Evolutionary conservation across 495 filamentous ascomycete species (phyloP), one percentile per base, ranked within the genome.

Genomic region (Penicillium cataractarum): DNA sequence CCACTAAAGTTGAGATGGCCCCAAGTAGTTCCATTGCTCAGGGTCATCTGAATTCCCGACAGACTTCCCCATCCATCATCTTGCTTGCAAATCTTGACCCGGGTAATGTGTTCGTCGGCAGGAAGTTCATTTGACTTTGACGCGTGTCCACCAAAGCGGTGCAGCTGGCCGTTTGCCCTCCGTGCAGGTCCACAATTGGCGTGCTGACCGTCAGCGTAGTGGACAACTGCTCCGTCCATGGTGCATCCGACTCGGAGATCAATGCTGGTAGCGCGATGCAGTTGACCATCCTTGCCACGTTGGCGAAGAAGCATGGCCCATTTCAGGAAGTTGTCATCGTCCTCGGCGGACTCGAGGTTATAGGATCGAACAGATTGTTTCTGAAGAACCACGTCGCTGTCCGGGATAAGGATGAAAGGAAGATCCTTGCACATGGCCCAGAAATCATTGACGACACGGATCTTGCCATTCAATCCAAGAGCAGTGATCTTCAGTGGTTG

Each of bases 221-320:
- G 62, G 4, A 80, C 76, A 10, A 71, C 63, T 0, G 75, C 74
- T 21, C 76, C 76, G 49, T 80, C 75, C 60, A 78, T 71, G 8
- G 54, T 60, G 26, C 65, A 68, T 6, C 78, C 76, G 0, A 80
- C 74, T 8, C 74, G 69, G 13, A 80, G 51, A 59, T 78, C 76
- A 55, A 81, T 71, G 19, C 66, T 69, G 3, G 58, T 64, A 0
- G 74, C 76, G 10, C 62, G 65, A 15, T 70, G 29, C 21, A 65
- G 22, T 27, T 67, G 15, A 71, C 46, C 50, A 55, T 68, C 54
- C 24, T 32, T 13, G 10, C 58, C 62, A 6, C 48, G 53, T 19
- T 42, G 48, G 42, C 48, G 26, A 21, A 64, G 57, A n/a, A 65
- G 58, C 63, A 63, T 67, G 21, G 58, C 57, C 59, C 56, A 64